These are phyloP conservation scores for Chytriomyces sp. DNA, from an alignment of 192 early-diverging fungal species.

Conservation along the genomic window DNA sequence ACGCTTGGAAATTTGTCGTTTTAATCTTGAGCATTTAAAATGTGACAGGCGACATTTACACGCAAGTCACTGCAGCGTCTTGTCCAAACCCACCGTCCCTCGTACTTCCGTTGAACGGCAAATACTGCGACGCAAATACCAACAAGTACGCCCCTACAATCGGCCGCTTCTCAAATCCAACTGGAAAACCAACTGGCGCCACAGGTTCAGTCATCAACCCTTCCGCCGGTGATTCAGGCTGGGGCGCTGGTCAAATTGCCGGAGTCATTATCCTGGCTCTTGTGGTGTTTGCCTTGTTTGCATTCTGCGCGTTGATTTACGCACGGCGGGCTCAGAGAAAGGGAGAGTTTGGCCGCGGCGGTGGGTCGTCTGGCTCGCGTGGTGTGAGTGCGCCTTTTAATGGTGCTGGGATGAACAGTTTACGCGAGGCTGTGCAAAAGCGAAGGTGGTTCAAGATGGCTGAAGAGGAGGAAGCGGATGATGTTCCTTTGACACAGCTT, in stretches of 20 bases:
- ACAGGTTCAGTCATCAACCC: not conserved
- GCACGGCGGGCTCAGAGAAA: too few relatives aligned
- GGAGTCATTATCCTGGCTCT: not conserved
- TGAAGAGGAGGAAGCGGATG: not conserved
- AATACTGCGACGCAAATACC: not conserved
- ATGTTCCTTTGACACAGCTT: not conserved
- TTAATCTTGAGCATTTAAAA: too few relatives aligned
- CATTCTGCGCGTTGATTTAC: not conserved
- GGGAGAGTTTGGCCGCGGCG: not conserved
- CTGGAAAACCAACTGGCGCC: not conserved
- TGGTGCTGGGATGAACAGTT: not conserved
- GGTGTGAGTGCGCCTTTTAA: not conserved
- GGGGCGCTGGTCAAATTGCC: not conserved
- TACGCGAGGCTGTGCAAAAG: not conserved
- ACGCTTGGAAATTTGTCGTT: not conserved
- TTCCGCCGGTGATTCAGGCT: not conserved
- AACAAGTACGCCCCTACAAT: not conserved
- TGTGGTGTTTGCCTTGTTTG: not conserved
- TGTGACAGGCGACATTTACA: too few relatives aligned
- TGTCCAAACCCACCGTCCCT: not conserved
- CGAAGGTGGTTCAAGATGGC: not conserved
- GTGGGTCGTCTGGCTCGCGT: not conserved
- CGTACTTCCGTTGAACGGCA: not conserved
- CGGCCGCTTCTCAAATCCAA: constrained; percentile 3
- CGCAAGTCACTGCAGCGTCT: too few relatives aligned